These are phyloP conservation scores for Apiotrichum veenhuisii DNA, from an alignment of 1,284 basidiomycete genomes.

Conservation along the genomic window DNA sequence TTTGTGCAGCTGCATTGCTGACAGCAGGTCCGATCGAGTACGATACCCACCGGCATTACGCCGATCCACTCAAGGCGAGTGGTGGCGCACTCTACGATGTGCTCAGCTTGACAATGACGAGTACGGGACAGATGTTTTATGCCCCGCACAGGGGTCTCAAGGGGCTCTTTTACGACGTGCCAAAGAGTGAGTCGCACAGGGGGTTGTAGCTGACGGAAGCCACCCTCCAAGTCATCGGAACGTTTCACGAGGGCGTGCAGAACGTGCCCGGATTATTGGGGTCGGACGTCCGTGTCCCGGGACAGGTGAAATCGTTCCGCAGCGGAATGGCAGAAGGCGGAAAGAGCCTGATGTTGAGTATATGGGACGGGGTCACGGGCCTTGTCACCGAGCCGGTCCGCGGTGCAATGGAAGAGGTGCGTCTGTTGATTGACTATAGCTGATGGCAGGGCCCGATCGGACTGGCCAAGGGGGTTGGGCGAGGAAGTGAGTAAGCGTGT, in stretches of 20 bases:
- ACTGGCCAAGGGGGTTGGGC: no score
- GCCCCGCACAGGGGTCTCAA: neutral
- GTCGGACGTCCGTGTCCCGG: conserved; percentile 49
- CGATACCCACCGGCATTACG: conserved; percentile 1
- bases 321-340: conserved; percentile 55
- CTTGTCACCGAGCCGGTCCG: conserved; percentile 55
- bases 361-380: conserved; percentile 58
- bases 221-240: conserved; percentile 49
- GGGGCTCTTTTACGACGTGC: conserved; percentile 39
- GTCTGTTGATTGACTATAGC: neutral
- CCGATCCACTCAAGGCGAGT: conserved; percentile 29
- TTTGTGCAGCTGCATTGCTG: no score
- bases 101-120: conserved; percentile 51
- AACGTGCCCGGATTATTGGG: conserved; percentile 54
- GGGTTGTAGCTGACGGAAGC: neutral
- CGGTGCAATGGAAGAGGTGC: conserved; percentile 28
- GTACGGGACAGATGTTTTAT: conserved; percentile 51
- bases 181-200: conserved; percentile 24
- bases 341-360: conserved; percentile 48
- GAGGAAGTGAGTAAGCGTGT: no score
- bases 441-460: no score
- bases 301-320: conserved; percentile 51
- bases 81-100: conserved; percentile 55
- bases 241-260: conserved; percentile 54
- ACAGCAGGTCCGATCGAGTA: conserved; percentile 50